A percentile compares a stretch with the other conserved stretches of the same genome.
phyloP scores from a whole-genome alignment of 768 basidiomycete genomes.

The Tricholoma terreum region DNA sequence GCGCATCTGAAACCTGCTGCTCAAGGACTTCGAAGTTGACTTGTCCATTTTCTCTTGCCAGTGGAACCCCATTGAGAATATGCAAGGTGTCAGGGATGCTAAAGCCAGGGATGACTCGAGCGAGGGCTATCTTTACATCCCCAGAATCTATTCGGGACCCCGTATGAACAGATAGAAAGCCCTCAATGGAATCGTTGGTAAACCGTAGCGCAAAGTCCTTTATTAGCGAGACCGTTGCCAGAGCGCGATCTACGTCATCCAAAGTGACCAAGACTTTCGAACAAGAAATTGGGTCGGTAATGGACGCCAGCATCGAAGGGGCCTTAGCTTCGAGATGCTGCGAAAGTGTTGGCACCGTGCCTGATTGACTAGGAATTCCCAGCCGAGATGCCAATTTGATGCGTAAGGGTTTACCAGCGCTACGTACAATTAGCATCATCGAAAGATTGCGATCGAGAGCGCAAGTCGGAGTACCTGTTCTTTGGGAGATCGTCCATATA shows the following conservation, averaged over 20 bases:
- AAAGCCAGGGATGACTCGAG: slow-evolving; percentile 35
- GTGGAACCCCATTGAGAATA: slow-evolving; percentile 23
- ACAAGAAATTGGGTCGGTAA: slow-evolving; percentile 39
- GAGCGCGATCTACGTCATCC: slow-evolving; percentile 20
- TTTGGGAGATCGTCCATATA: slow-evolving; percentile 40
- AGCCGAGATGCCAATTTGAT: slow-evolving; percentile 42
- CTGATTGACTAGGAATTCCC: slow-evolving; percentile 34
- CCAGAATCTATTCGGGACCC: slow-evolving; percentile 15
- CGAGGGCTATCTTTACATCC: slow-evolving; percentile 19
- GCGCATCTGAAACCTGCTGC: slow-evolving; percentile 15
- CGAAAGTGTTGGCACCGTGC: slow-evolving; percentile 28
- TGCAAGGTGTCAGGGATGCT: slow-evolving; percentile 34
- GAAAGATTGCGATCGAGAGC: background rate
- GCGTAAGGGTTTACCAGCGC: slow-evolving; percentile 44
- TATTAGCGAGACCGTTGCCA: slow-evolving; percentile 29
- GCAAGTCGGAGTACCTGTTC: no score
- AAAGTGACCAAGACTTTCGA: slow-evolving; percentile 28
- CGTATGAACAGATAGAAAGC: slow-evolving; percentile 32
- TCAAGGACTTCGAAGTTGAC: slow-evolving; percentile 33
- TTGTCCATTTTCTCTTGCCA: slow-evolving; percentile 21
- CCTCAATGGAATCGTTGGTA: slow-evolving; percentile 33
- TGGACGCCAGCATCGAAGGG: slow-evolving; percentile 28
- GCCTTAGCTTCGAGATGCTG: slow-evolving; percentile 41
- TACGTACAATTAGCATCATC: slow-evolving; percentile 8
- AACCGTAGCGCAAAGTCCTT: slow-evolving; percentile 32